These are phyloP conservation scores for Effrenium voratum DNA, from an alignment of 73 alveolate genomes.

Conservation along the genomic window DNA sequence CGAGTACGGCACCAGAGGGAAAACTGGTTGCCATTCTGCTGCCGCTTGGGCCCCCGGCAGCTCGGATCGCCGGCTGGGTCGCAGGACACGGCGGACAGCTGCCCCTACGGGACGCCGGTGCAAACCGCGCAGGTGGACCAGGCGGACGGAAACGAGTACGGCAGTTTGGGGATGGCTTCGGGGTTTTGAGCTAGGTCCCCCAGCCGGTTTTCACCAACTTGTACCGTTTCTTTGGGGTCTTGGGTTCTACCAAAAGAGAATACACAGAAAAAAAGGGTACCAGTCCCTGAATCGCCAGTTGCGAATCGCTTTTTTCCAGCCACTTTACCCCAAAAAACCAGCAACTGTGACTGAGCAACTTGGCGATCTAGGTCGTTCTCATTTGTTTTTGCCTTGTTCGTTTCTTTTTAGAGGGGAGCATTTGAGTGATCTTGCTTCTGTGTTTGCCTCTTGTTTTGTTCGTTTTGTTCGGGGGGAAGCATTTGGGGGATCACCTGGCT, in stretches of 20 bases:
- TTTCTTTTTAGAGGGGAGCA: no score
- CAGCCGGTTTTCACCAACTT: background rate
- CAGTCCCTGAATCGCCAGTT: background rate
- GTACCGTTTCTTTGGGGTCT: background rate
- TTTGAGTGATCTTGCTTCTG: no score
- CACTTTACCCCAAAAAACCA: no score
- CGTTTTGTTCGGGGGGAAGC: no score
- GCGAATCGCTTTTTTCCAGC: background rate
- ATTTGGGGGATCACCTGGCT: no score
- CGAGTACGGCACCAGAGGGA: background rate
- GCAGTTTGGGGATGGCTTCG: background rate
- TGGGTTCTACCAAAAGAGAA: background rate
- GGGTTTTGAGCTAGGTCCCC: background rate
- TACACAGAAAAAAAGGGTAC: background rate
- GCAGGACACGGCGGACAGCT: conserved; percentile 44
- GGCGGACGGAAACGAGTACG: background rate
- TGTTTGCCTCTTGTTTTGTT: no score
- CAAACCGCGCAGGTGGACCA: background rate
- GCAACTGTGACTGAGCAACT: no score
- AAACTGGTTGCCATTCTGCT: background rate
- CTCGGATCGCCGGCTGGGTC: background rate
- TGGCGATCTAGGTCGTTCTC: no score
- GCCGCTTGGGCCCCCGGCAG: no score
- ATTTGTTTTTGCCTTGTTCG: no score
- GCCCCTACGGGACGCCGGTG: background rate